A percentile compares a stretch with the other conserved stretches of the same genome.
Evolutionary conservation across 1,284 basidiomycete genomes (phyloP).

Genomic region (Trichosporon sp.): DNA sequence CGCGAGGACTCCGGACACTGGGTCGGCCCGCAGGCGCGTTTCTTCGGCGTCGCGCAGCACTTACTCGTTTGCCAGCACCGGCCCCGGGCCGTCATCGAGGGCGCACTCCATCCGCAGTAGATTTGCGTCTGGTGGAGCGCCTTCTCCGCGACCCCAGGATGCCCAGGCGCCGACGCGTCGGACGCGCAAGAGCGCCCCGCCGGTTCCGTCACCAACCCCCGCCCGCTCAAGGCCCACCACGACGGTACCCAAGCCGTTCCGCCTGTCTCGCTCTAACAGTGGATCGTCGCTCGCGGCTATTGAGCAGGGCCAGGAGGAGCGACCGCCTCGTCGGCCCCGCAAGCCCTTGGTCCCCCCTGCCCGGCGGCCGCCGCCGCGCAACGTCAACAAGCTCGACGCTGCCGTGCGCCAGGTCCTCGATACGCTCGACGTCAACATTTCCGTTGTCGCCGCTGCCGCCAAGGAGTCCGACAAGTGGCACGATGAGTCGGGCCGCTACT

Average conservation of each 20-base stretch:
- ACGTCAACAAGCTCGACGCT: conserved; percentile 78
- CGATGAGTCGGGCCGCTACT: conserved; percentile 88
- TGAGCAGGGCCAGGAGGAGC: neutral
- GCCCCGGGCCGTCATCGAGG: neutral
- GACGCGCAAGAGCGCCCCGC: neutral
- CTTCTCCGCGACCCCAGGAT: neutral
- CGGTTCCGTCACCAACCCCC: neutral
- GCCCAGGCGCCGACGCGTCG: neutral
- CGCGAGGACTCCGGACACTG: neutral
- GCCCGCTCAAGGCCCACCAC: conserved; percentile 3
- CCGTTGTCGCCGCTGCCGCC: conserved; percentile 64
- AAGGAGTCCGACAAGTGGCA: conserved; percentile 56
- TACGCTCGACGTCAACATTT: conserved; percentile 71
- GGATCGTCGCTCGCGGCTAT: neutral
- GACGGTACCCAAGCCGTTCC: conserved; percentile 17
- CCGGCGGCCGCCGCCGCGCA: conserved; percentile 41
- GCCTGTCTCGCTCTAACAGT: conserved; percentile 5
- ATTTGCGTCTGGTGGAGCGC: neutral
- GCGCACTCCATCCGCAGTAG: neutral
- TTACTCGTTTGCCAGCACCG: neutral
- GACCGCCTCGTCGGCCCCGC: neutral
- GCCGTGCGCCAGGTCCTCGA: conserved; percentile 89
- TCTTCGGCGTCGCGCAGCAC: conserved; percentile 3
- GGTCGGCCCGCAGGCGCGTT: neutral
- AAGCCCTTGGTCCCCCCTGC: neutral